phyloP scores from a whole-genome alignment of 441 rosid genomes.

The Erysimum cheiri region DNA sequence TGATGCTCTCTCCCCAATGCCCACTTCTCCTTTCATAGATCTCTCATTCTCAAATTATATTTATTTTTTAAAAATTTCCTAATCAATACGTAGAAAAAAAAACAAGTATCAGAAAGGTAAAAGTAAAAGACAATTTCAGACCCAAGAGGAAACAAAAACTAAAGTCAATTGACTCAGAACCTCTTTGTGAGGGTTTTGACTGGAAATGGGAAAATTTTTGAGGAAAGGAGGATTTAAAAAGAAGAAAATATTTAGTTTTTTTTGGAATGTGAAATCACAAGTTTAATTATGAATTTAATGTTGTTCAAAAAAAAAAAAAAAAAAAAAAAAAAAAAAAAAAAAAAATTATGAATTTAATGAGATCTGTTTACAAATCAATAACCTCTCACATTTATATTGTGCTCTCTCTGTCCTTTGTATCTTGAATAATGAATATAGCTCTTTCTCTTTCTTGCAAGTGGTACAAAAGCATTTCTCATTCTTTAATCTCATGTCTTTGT shows the following conservation, averaged over 20 bases:
- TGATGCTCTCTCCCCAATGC: constrained; percentile 39
- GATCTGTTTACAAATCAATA: constrained; percentile 40
- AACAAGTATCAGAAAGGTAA: neutral
- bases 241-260: neutral
- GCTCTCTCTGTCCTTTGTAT: constrained; percentile 26
- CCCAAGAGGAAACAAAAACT: neutral
- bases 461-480: constrained; percentile 10
- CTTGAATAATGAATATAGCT: neutral
- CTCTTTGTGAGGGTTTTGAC: constrained; percentile 17
- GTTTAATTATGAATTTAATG: constrained; percentile 39
- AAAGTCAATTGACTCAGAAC: constrained; percentile 25
- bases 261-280: constrained; percentile 19
- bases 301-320: no score
- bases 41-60: neutral
- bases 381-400: constrained; percentile 42
- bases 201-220: constrained; percentile 3
- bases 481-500: constrained; percentile 29
- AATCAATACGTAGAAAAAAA: neutral
- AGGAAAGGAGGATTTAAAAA: constrained; percentile 1
- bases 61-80: neutral
- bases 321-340: no score
- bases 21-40: neutral
- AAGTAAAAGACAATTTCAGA: constrained; percentile 18
- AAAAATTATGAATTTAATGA: no score
- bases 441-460: constrained; percentile 31